Evolutionary conservation across 768 basidiomycete genomes (phyloP).

Genomic region (Russula foetens): DNA sequence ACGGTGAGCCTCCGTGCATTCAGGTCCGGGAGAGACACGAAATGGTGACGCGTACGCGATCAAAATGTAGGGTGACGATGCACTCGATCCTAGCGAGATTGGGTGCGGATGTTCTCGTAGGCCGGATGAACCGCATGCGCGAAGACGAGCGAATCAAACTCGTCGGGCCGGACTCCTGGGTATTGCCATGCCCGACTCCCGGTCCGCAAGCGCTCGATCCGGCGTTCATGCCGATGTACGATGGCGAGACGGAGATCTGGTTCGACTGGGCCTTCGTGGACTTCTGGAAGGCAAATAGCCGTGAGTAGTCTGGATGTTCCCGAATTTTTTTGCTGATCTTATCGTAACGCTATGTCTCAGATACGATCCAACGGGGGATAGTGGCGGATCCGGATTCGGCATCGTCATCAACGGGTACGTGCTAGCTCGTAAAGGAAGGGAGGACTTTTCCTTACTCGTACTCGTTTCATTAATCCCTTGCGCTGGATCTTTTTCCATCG

Average conservation of each 20-base stretch:
- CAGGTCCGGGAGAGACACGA: slow-evolving; percentile 25
- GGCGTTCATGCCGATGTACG: slow-evolving; percentile 30
- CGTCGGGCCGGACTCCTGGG: slow-evolving; percentile 78
- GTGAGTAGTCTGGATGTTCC: slow-evolving; percentile 31
- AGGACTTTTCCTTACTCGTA: too few species aligned
- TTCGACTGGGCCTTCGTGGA: slow-evolving; percentile 98
- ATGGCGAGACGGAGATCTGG: slow-evolving; percentile 84
- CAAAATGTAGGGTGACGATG: slow-evolving; percentile 56
- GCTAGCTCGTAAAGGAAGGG: neutral
- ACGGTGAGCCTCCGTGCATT: slow-evolving; percentile 37
- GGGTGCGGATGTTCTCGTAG: slow-evolving; percentile 82
- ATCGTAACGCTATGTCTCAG: slow-evolving; percentile 30
- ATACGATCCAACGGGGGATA: slow-evolving; percentile 69
- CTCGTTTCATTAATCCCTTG: neutral
- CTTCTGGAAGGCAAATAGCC: slow-evolving; percentile 98
- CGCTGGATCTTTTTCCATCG: neutral
- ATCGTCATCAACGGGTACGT: slow-evolving; percentile 51
- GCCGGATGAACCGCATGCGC: slow-evolving; percentile 76
- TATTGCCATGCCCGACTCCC: slow-evolving; percentile 43
- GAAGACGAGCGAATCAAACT: slow-evolving; percentile 92
- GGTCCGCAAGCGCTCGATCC: slow-evolving; percentile 27
- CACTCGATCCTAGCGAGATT: slow-evolving; percentile 86
- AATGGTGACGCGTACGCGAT: neutral
- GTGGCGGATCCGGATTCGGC: slow-evolving; percentile 59
- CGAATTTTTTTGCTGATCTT: neutral